Conservation (phyloP, 2,329 filamentous ascomycete genomes). For the Penicillium sp. region DNA sequence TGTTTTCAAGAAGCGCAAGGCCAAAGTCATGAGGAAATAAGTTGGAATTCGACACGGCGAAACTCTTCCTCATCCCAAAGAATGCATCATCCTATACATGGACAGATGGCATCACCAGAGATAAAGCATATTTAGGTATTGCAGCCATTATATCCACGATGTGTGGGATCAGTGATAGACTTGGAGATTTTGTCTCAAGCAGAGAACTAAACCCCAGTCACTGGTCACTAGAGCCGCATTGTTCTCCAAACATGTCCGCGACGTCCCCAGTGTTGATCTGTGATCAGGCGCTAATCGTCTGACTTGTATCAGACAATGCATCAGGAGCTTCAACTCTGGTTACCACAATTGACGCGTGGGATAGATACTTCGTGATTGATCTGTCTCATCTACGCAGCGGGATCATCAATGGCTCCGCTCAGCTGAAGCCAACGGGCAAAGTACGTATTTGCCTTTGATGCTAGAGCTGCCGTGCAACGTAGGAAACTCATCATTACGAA, state of each 20-base stretch:
- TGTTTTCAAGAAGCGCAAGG: slow-evolving; percentile 55
- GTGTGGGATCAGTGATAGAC: background rate
- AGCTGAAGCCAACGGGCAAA: background rate
- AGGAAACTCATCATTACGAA: background rate
- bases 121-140: background rate
- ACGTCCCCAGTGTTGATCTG: background rate
- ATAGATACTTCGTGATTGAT: background rate
- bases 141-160: background rate
- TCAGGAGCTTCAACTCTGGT: no score
- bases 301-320: background rate
- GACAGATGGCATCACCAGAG: background rate
- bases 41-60: background rate
- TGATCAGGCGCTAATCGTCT: background rate
- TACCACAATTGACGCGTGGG: background rate
- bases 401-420: background rate
- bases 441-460: background rate
- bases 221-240: background rate
- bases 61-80: background rate
- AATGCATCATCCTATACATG: background rate
- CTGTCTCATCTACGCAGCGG: background rate
- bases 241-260: background rate
- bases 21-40: slow-evolving; percentile 48
- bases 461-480: background rate
- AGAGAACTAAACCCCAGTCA: background rate
- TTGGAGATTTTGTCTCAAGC: background rate